Conservation (phyloP, 1,139 yeast genomes). For the Hemisphaericaspora subhashii region DNA sequence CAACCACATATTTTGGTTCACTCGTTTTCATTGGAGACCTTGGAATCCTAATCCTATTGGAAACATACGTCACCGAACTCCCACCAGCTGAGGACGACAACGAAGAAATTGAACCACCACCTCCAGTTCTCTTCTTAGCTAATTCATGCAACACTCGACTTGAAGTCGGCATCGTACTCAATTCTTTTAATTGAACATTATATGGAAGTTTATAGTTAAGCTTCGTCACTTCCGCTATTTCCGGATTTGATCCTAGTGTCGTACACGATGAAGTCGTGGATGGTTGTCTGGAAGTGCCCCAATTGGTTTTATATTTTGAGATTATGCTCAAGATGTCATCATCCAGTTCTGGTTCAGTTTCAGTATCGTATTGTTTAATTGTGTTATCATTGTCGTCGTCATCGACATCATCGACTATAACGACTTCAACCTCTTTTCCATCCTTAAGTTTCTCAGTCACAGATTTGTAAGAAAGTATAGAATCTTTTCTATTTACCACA, state of each 20-base stretch:
- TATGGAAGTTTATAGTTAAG: neutral
- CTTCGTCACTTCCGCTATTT: neutral
- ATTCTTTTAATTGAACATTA: neutral
- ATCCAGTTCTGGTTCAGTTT: slow-evolving; percentile 18
- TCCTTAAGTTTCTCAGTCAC: slow-evolving; percentile 37
- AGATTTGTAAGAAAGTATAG: slow-evolving; percentile 38
- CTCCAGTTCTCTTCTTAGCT: slow-evolving; percentile 9
- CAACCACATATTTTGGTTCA: neutral
- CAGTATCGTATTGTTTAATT: slow-evolving; percentile 19
- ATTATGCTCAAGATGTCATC: slow-evolving; percentile 44
- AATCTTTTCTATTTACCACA: slow-evolving; percentile 35
- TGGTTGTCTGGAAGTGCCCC: slow-evolving; percentile 25
- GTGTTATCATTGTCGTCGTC: slow-evolving; percentile 29
- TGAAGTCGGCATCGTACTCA: slow-evolving; percentile 5
- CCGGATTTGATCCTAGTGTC: neutral
- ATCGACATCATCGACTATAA: slow-evolving; percentile 41
- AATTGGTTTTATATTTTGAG: slow-evolving; percentile 38
- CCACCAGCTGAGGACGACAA: slow-evolving; percentile 13
- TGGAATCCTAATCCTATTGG: slow-evolving; percentile 18
- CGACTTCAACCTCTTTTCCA: slow-evolving; percentile 49
- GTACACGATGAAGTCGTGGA: slow-evolving; percentile 14
- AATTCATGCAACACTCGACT: slow-evolving; percentile 10
- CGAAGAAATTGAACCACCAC: slow-evolving; percentile 18
- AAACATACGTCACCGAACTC: slow-evolving; percentile 16
- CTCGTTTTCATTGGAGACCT: neutral